Base-by-base conservation (phyloP, 1,284 basidiomycete species). In the Sporisorium scitamineum region DNA sequence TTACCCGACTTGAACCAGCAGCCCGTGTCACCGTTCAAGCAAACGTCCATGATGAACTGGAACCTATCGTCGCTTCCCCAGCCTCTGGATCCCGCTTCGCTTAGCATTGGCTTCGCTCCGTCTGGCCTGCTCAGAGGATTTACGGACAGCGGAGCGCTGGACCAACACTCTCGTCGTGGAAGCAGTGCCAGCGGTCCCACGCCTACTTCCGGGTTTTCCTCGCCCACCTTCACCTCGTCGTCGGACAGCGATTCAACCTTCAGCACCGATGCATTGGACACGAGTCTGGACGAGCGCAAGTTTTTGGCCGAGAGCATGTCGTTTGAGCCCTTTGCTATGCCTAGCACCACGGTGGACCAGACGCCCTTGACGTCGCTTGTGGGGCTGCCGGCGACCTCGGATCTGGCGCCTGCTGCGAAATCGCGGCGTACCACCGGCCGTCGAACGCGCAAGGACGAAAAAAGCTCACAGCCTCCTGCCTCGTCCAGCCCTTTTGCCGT, bases 1-100 rank as follows among this genome's bases (percentile, higher is more conserved):
- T 42, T 69, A 18, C 59, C 67, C 1, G 72, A 69, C 8, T 13
- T 61, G 45, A 31, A 50, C 2, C 59, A 70, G 47, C 62, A 70
- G 53, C 64, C 67, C 2, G 62, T 75, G 10, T 76, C 73, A 24
- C 73, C 73, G 0, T 76, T 76, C 73, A 76, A 76, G 60, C 54
- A 66, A 48, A 67, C 68, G 14, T 63, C 64, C 7, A 67, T 76
- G 63, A 70, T 70, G 63, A 61, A 64, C 54, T 67, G 67, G 67
- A 67, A 42, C 51, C 48, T 62, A n/a, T 53, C 67, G 1, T 55
- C 72, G 45, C 50, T 60, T 5, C 60, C 70, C 5, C 50, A 53
- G 45, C 61, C 65, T 20, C 27, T 71, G 26, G 69, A 71, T 27
- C 54, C 69, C 2, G 27, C 62, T 2, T 51, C 69, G 24, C 59